A percentile compares a stretch with the other conserved stretches of the same genome.
These are phyloP conservation scores for Mycosarcoma mackinlayi DNA, from an alignment of 1,284 basidiomycete genomes.

Conservation along the genomic window DNA sequence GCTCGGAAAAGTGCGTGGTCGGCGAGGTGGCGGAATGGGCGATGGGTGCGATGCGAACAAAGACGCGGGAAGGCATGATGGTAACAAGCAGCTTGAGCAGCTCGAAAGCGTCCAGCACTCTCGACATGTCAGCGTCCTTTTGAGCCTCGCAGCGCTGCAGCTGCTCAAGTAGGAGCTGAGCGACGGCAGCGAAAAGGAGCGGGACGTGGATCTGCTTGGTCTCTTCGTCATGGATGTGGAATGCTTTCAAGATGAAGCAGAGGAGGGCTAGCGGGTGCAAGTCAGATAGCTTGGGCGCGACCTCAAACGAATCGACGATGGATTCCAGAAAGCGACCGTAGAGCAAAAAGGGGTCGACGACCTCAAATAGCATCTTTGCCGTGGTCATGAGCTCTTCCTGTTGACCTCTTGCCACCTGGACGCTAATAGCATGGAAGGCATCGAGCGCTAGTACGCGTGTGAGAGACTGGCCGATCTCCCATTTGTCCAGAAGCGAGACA, in stretches of 20 bases:
- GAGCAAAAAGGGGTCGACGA: conserved; percentile 85
- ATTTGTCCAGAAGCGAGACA: conserved; percentile 92
- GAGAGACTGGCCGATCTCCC: conserved; percentile 88
- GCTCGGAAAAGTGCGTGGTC: conserved; percentile 27
- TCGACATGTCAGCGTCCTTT: neutral
- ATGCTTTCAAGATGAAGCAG: conserved; percentile 77
- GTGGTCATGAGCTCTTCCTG: conserved; percentile 78
- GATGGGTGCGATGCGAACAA: conserved; percentile 33
- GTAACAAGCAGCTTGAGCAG: conserved; percentile 51
- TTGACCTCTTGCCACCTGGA: conserved; percentile 76
- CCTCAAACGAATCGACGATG: conserved; percentile 69
- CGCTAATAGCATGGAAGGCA: conserved; percentile 76
- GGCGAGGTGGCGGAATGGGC: neutral
- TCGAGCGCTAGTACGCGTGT: conserved; percentile 84
- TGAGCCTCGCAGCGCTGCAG: neutral
- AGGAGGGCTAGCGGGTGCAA: conserved; percentile 67
- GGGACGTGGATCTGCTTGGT: conserved; percentile 83
- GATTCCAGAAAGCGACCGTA: conserved; percentile 81
- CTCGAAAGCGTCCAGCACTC: conserved; percentile 38
- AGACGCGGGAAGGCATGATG: conserved; percentile 54
- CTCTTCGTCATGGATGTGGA: conserved; percentile 83
- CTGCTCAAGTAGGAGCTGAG: conserved; percentile 32
- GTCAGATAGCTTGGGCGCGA: too few relatives aligned
- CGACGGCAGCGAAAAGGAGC: conserved; percentile 40
- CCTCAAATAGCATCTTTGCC: conserved; percentile 89